Base-by-base conservation (phyloP, 164 flowering plant species). In the Hamamelis virginiana region DNA sequence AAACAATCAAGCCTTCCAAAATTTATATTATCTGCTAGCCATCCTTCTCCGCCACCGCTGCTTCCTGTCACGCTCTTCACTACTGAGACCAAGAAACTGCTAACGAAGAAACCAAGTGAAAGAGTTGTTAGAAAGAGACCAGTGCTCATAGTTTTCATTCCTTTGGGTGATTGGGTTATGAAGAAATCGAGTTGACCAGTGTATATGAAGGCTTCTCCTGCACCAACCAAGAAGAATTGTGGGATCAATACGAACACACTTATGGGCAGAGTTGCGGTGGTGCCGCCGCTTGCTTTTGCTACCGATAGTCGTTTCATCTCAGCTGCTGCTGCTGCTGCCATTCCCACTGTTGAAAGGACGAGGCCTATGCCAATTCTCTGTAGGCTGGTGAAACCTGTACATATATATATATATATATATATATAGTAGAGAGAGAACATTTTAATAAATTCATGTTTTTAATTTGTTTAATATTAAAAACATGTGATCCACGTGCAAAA, bases 71-170 rank as follows among this genome's bases (percentile, higher is more conserved):
- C 87, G 23, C 48, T 82, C 74, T 85, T 86, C 70, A 95, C 89
- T 0, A 93, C 78, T 0, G 86, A 74, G 15, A 95, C 99, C 75
- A 95, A 74, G 72, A 90, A 82, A 71, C 94, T 91, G 64, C 99
- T 95, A 2, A 93, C 60, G 69, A 95, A 95, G 85, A 93, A 95
- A 0, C 99, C 99, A 9, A 95, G 83, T 0, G 99, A 87, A 1
- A 93, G 81, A 9, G 99, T 92, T 5, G 92, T 87, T 56, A 95
- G 85, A 82, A 92, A 95, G 59, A 92, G 89, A 9, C 99, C 98
- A 1, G 99, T 95, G 88, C 99, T 95, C 97, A 95, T 90, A 0
- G 97, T 86, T 72, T 93, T 96, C 99, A 96, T 96, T 8, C 96
- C 91, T 69, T 90, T 91, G 1, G 99, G 99, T 8, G 97, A 87